Percentiles rank a stretch among this genome's conserved stretches.
These are phyloP conservation scores for Saposhnikovia divaricata DNA, from an alignment of 129 eudicot species.

Conservation along the genomic window DNA sequence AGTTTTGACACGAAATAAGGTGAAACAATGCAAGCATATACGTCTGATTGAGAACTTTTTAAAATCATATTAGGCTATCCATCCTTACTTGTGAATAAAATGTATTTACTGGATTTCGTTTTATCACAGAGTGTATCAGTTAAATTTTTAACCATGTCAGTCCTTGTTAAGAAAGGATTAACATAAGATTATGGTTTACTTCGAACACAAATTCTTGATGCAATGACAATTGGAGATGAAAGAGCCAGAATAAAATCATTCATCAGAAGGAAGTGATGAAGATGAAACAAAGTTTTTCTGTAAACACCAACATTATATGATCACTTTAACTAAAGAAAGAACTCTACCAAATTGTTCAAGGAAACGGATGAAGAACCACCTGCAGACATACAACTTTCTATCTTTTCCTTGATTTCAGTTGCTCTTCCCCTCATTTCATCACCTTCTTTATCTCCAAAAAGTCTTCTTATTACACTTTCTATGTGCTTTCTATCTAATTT, in stretches of 20 bases:
- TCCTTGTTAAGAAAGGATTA: too few relatives aligned
- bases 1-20: too few relatives aligned
- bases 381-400: neutral
- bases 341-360: neutral
- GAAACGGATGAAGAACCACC: slow-evolving; percentile 1
- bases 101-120: too few relatives aligned
- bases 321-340: neutral
- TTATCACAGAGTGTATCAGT: too few relatives aligned
- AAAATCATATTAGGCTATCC: too few relatives aligned
- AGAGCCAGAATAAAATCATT: neutral
- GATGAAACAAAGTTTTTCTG: neutral
- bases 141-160: too few relatives aligned
- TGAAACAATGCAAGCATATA: too few relatives aligned
- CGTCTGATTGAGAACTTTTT: too few relatives aligned
- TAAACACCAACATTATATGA: neutral
- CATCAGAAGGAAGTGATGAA: neutral
- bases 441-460: neutral
- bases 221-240: neutral
- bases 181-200: too few relatives aligned
- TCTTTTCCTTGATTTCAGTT: neutral
- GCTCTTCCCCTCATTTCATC: slow-evolving; percentile 2
- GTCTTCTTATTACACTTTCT: neutral
- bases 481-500: neutral
- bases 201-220: neutral
- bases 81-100: too few relatives aligned